These are phyloP conservation scores for Flagelloscypha sp. DNA, from an alignment of 768 basidiomycete genomes.

Conservation along the genomic window DNA sequence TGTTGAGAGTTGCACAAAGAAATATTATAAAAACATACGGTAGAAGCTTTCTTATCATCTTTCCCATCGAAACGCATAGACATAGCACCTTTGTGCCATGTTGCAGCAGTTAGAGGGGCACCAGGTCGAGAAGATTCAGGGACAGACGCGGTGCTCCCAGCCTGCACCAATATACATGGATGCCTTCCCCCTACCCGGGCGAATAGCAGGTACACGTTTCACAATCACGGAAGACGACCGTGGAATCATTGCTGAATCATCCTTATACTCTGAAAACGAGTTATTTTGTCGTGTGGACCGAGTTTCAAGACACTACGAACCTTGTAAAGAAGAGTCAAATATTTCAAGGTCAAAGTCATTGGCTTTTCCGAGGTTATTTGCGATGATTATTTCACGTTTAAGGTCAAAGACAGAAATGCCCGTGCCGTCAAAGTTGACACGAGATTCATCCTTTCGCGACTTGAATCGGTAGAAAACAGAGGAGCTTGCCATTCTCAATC, in stretches of 20 bases:
- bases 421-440: constrained; percentile 96
- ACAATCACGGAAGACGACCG: constrained; percentile 92
- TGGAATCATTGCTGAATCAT: constrained; percentile 87
- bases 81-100: constrained; percentile 71
- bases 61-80: constrained; percentile 87
- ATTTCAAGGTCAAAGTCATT: constrained; percentile 94
- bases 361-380: constrained; percentile 92
- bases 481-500: constrained; percentile 63
- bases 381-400: constrained; percentile 96
- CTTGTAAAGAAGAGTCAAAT: constrained; percentile 85
- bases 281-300: background rate
- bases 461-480: constrained; percentile 98
- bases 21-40: constrained; percentile 24
- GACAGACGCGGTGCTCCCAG: constrained; percentile 32
- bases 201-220: constrained; percentile 76
- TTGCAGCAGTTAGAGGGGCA: constrained; percentile 22
- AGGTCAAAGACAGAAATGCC: constrained; percentile 98
- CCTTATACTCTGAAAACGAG: constrained; percentile 66
- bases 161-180: constrained; percentile 60
- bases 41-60: constrained; percentile 41
- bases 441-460: constrained; percentile 88
- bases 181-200: constrained; percentile 78
- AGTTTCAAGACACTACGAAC: constrained; percentile 30
- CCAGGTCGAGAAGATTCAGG: constrained; percentile 41
- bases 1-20: constrained; percentile 11